Evolutionary conservation across 1,284 basidiomycete species (phyloP).

Genomic region (Wallemia mellicola): DNA sequence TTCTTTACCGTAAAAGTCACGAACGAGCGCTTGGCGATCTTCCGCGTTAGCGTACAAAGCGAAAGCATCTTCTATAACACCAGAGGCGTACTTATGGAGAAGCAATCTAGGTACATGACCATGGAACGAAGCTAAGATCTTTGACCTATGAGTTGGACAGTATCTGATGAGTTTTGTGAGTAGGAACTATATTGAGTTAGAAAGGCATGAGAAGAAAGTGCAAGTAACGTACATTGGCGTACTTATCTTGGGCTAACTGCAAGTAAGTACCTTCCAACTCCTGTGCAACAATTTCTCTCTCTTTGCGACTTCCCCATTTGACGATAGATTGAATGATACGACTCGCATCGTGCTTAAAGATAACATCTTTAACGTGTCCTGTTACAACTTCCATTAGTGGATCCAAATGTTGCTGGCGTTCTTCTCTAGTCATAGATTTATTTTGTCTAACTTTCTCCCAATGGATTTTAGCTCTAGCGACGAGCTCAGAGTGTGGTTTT

Average conservation of each 20-base stretch:
- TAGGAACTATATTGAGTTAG: too few relatives aligned
- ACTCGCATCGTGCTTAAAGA: conserved; percentile 66
- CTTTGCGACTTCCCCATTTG: conserved; percentile 45
- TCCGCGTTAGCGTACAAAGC: conserved; percentile 56
- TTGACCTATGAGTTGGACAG: conserved; percentile 20
- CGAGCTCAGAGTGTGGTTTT: conserved; percentile 42
- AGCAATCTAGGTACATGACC: conserved; percentile 38
- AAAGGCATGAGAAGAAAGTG: too few relatives aligned
- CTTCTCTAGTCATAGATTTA: conserved; percentile 36
- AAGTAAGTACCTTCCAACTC: conserved; percentile 51
- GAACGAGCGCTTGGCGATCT: conserved; percentile 41
- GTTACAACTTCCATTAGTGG: conserved; percentile 41
- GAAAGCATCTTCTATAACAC: conserved; percentile 53
- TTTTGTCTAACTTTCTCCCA: conserved; percentile 49
- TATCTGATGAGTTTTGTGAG: conserved; percentile 52
- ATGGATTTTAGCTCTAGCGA: conserved; percentile 39
- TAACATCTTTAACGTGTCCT: conserved; percentile 49
- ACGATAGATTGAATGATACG: conserved; percentile 58
- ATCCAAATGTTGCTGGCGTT: conserved; percentile 38
- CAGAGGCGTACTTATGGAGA: conserved; percentile 48
- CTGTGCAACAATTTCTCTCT: conserved; percentile 41
- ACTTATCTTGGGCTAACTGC: conserved; percentile 50
- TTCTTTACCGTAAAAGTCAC: conserved; percentile 69
- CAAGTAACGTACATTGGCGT: too few relatives aligned
- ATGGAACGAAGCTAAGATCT: conserved; percentile 46